Percentiles rank a stretch among this genome's conserved stretches.
Conservation (phyloP, 495 filamentous ascomycete genomes). For the Trichocladium uniseriatum region DNA sequence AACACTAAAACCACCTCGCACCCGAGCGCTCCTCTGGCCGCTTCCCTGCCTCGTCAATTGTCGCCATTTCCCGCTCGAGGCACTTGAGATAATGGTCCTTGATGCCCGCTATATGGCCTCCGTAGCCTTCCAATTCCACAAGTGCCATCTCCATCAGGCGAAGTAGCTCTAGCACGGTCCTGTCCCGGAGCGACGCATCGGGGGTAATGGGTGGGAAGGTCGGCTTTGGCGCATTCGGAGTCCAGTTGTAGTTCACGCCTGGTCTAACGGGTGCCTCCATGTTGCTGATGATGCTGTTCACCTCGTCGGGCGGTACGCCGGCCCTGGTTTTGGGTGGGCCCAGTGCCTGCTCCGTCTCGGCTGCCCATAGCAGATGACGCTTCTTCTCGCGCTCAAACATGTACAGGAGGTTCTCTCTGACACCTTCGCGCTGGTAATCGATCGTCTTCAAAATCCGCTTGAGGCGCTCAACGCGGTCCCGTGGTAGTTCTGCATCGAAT, state of each 20-base stretch:
- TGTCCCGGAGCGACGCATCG: slow-evolving; percentile 13
- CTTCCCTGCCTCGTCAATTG: slow-evolving; percentile 14
- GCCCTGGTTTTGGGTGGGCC: slow-evolving; percentile 20
- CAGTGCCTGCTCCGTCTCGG: slow-evolving; percentile 53
- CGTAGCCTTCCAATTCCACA: slow-evolving; percentile 14
- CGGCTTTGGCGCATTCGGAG: too few relatives aligned
- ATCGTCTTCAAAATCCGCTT: slow-evolving; percentile 30
- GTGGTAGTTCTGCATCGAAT: slow-evolving; percentile 16
- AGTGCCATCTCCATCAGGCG: slow-evolving; percentile 12
- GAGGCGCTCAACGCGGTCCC: slow-evolving; percentile 26
- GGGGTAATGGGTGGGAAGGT: not conserved
- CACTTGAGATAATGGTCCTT: slow-evolving; percentile 12
- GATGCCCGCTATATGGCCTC: slow-evolving; percentile 12
- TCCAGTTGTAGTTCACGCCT: slow-evolving; percentile 18
- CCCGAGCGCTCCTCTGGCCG: slow-evolving; percentile 16
- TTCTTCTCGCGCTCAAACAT: slow-evolving; percentile 33
- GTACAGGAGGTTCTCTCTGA: slow-evolving; percentile 35
- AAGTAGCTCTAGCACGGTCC: slow-evolving; percentile 16
- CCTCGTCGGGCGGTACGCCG: slow-evolving; percentile 13
- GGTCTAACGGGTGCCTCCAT: slow-evolving; percentile 21
- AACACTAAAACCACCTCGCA: not conserved
- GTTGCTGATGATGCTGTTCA: slow-evolving; percentile 19
- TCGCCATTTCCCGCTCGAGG: slow-evolving; percentile 21
- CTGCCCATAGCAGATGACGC: slow-evolving; percentile 39
- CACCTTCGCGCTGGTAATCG: slow-evolving; percentile 31